phyloP scores from a whole-genome alignment of 129 eudicot species.

The Arctium minus region DNA sequence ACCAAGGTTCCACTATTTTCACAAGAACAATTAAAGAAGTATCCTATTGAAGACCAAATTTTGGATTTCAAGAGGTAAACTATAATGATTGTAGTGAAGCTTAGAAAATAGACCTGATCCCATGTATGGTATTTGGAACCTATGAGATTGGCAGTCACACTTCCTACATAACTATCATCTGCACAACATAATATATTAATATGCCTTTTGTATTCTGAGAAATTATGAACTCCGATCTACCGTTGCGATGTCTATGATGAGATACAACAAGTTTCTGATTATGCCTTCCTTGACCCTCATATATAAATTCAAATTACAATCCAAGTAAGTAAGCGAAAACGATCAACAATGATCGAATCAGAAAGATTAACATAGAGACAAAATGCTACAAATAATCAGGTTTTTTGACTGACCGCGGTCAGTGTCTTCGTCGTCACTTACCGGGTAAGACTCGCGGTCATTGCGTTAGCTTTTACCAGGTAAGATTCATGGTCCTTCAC shows the following conservation, averaged over 20 bases:
- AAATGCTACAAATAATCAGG: background rate
- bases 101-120: conserved; percentile 66
- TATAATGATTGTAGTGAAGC: no score
- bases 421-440: no score
- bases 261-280: conserved; percentile 91
- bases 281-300: conserved; percentile 95
- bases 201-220: conserved; percentile 76
- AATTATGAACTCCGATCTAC: conserved; percentile 74
- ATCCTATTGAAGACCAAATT: no score
- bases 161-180: conserved; percentile 79
- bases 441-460: no score
- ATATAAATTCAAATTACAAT: background rate
- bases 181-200: conserved; percentile 27
- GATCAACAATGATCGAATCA: no score
- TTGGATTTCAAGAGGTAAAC: no score
- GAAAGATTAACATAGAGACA: background rate
- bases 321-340: background rate
- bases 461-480: no score
- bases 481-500: no score
- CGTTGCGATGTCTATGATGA: conserved; percentile 58
- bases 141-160: conserved; percentile 72
- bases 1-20: no score
- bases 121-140: conserved; percentile 82
- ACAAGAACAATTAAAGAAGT: no score
- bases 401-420: no score